These are phyloP conservation scores for Talaromyces ruber DNA, from an alignment of 495 filamentous ascomycete species.

Conservation along the genomic window DNA sequence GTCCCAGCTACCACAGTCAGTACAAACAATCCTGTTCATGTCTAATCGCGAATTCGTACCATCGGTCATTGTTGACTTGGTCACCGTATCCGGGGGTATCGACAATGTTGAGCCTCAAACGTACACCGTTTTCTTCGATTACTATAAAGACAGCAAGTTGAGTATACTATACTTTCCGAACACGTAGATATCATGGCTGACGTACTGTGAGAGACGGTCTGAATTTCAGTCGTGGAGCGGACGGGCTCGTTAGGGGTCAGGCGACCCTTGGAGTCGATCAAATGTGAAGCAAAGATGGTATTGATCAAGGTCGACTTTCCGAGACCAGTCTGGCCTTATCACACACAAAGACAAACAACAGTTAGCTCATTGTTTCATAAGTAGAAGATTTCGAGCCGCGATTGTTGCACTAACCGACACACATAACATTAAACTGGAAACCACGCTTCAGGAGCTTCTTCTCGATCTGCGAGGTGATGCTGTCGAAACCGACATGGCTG, in stretches of 20 bases:
- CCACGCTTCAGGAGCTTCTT: conserved; percentile 98
- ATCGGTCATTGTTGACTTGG: conserved; percentile 77
- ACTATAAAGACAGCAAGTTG: conserved; percentile 35
- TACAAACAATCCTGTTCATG: conserved; percentile 12
- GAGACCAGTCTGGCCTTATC: conserved; percentile 81
- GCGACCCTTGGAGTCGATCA: conserved; percentile 97
- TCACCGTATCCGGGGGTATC: conserved; percentile 76
- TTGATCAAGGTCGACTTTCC: conserved; percentile 99
- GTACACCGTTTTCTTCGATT: conserved; percentile 93
- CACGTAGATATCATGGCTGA: conserved; percentile 1
- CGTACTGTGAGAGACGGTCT: conserved; percentile 85
- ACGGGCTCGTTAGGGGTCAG: conserved; percentile 85
- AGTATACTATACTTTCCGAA: not conserved
- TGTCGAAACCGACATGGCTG: conserved; percentile 99
- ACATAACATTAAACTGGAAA: conserved; percentile 99
- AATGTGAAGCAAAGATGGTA: conserved; percentile 99
- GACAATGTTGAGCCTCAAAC: conserved; percentile 70
- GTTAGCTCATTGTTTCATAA: not conserved
- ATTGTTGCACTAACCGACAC: conserved; percentile 70
- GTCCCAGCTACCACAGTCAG: conserved; percentile 52
- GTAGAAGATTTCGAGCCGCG: not conserved
- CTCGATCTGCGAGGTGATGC: conserved; percentile 97
- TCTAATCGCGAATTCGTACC: conserved; percentile 28
- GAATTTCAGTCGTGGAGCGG: conserved; percentile 94
- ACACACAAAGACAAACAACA: not conserved